Evolutionary conservation across 2,329 filamentous ascomycete genomes (phyloP).

Genomic region (Fusarium pseudograminearum): DNA sequence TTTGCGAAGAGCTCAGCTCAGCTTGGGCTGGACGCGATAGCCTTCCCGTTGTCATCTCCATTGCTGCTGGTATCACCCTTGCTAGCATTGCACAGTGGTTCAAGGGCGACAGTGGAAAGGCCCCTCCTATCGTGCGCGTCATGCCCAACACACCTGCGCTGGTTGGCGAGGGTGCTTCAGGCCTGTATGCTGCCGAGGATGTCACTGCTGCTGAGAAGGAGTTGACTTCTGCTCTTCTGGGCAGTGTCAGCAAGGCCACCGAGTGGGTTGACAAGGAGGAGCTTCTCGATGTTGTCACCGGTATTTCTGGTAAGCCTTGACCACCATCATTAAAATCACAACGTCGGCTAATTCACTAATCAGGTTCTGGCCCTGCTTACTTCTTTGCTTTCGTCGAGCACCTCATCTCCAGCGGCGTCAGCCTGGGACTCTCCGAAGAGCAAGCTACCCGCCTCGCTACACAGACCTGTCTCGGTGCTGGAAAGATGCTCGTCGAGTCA

Average conservation of each 20-base stretch:
- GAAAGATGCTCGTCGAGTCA: conserved; percentile 63
- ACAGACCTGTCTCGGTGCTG: conserved; percentile 65
- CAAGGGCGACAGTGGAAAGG: conserved; percentile 52
- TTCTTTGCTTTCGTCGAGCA: conserved; percentile 67
- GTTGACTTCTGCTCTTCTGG: conserved; percentile 57
- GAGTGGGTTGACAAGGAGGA: conserved; percentile 65
- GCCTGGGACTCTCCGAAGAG: conserved; percentile 60
- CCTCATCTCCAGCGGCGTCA: conserved; percentile 58
- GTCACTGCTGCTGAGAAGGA: conserved; percentile 58
- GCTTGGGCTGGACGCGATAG: conserved; percentile 51
- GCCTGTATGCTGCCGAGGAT: conserved; percentile 58
- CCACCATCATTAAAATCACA: fast-evolving
- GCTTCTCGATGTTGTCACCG: conserved; percentile 63
- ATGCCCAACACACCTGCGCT: conserved; percentile 67
- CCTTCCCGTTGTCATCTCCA: conserved; percentile 61
- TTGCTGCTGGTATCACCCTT: conserved; percentile 63
- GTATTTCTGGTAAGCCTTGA: conserved; percentile 57
- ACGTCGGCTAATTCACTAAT: background rate
- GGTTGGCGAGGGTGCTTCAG: conserved; percentile 63
- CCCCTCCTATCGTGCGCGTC: conserved; percentile 61
- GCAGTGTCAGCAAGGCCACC: conserved; percentile 60
- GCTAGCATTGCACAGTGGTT: conserved; percentile 59
- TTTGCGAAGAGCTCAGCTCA: conserved; percentile 60
- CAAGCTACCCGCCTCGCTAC: conserved; percentile 63
- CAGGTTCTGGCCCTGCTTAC: conserved; percentile 64